Conservation (phyloP, 495 filamentous ascomycete species). For the Penicillium cinerascens region DNA sequence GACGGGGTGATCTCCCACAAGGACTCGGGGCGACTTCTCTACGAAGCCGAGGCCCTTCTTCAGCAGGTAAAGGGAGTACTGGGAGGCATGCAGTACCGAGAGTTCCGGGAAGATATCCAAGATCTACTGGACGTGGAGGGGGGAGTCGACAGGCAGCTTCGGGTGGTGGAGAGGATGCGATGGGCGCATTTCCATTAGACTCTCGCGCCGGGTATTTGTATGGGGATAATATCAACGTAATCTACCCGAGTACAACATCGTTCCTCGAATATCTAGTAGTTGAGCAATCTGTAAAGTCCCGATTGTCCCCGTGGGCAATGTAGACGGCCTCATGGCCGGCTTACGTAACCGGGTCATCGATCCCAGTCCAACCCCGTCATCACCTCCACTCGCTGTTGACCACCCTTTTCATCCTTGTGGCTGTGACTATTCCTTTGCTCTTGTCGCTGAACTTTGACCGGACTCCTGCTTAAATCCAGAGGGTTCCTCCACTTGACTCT, state of each 20-base stretch:
- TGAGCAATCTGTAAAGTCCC: not conserved
- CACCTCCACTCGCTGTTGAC: conserved; percentile 24
- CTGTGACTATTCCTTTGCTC: not conserved
- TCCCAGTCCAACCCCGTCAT: conserved; percentile 19
- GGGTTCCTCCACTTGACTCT: not conserved
- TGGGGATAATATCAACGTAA: not conserved
- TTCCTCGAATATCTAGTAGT: not conserved
- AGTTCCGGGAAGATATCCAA: conserved; percentile 80
- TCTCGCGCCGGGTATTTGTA: not conserved
- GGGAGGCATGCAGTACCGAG: conserved; percentile 65
- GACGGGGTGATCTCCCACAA: conserved; percentile 75
- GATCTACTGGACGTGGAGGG: conserved; percentile 75
- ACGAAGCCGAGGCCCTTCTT: conserved; percentile 78
- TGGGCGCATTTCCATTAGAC: conserved; percentile 83
- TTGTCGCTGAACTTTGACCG: not conserved
- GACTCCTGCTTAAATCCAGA: not conserved
- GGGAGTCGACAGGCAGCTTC: conserved; percentile 68
- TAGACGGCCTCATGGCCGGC: not conserved
- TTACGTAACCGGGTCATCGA: conserved; percentile 23
- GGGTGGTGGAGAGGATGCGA: conserved; percentile 73
- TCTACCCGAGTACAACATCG: not conserved
- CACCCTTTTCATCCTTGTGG: conserved; percentile 14
- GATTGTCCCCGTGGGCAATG: not conserved
- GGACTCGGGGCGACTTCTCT: conserved; percentile 84
- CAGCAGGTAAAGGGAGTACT: conserved; percentile 59